Percentiles rank a stretch among this genome's conserved stretches.
Conservation (phyloP, 2,329 filamentous ascomycete genomes). For the Colletotrichum caudatum region DNA sequence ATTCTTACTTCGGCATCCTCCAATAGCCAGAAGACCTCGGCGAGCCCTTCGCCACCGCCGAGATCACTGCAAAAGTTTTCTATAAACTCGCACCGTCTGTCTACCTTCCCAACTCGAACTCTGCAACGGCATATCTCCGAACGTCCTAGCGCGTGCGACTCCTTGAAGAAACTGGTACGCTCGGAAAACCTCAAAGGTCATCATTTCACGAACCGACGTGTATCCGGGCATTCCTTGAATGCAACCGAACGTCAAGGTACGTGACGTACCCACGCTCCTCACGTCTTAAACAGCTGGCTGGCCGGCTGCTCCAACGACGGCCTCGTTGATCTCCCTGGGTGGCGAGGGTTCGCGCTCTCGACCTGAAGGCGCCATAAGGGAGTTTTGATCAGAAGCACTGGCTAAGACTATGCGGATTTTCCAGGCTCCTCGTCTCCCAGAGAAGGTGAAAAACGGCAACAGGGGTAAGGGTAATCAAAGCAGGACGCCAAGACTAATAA, state of each 20-base stretch:
- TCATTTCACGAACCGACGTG: neutral
- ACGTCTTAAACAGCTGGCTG: neutral
- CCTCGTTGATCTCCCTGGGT: neutral
- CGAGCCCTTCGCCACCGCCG: constrained; percentile 33
- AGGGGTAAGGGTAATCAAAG: constrained; percentile 17
- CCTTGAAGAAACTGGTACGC: neutral
- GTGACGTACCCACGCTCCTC: constrained; percentile 8
- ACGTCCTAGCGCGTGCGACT: constrained; percentile 10
- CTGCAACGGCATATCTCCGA: neutral
- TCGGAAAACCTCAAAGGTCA: neutral
- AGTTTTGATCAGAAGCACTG: constrained; percentile 3
- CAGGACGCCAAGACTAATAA: constrained; percentile 4
- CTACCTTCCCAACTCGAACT: constrained; percentile 13
- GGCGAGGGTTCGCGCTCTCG: neutral
- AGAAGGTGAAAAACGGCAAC: constrained; percentile 11
- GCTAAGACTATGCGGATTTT: constrained; percentile 4
- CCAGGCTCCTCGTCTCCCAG: constrained; percentile 12
- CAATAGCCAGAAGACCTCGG: constrained; percentile 20
- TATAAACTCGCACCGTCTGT: constrained; percentile 31
- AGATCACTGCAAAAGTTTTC: constrained; percentile 20
- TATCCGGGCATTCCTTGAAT: constrained; percentile 26
- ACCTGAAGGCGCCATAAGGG: neutral
- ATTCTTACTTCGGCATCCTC: constrained; percentile 21
- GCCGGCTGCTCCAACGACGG: neutral
- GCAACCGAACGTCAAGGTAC: constrained; percentile 27